Evolutionary conservation across 148 eudicot genomes (phyloP), one percentile per base, ranked within the genome.

Genomic region (Arbutus unedo): DNA sequence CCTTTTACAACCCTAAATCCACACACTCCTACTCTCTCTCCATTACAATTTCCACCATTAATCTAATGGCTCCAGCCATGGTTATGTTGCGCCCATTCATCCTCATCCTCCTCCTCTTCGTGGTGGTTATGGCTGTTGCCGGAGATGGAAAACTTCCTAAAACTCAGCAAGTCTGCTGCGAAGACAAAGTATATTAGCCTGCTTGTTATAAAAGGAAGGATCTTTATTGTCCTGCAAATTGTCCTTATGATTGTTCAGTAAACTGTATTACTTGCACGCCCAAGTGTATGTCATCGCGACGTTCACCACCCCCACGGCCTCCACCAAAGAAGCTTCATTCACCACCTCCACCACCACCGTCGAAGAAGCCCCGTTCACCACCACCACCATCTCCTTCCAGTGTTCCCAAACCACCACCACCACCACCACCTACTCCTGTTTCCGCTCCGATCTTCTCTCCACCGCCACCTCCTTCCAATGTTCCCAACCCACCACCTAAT

Each of bases 231-330:
- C 88, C 88, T 5, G 68, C 45, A 31, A 8, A 56, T 64, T 86
- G 86, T 67, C 88, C 85, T 11, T 47, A 41, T 11, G 68, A 68
- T 7, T 81, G 88, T 53, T 57, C 38, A 59, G 86, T 74, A 23
- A 75, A 86, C 55, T 83, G 86, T 66, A 76, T 41, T 53, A 10
- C 84, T 4, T 83, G 86, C 75, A 60, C 77, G 41, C 76, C 88
- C 21, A 67, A 71, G n/a, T 86, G 88, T 57, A 47, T 71, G 38
- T 44, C 79, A 41, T 15, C 79, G 0, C 64, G 76, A 8, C 80
- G 3, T 13, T 18, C 79, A 6, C 70, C 84, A 3, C 41, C 55
- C 21, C n/a, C 79, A 5, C 75, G 81, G 31, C 84, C 79, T 19
- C 81, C 84, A 1, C 54, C 54, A 1, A 50, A 2, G 10, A 50